Base-by-base conservation (phyloP, 331 rosid genomes). In the Malus hybrid region DNA sequence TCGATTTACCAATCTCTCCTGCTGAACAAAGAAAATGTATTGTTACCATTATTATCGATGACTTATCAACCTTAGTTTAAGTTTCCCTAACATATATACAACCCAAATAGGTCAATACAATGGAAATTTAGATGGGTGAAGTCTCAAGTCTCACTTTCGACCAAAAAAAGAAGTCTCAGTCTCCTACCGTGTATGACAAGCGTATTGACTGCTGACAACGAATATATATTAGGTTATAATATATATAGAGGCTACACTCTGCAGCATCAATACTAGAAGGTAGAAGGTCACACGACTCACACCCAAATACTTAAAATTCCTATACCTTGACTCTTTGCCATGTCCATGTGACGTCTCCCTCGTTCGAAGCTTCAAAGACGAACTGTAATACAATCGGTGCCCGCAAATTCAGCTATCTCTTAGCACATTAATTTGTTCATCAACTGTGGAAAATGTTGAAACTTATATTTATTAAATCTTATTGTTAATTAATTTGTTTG, bases 201-300 rank as follows among this genome's bases (percentile, higher is more conserved):
- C 81, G 78, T 80, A 64, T 82, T 81, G 85, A 86, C 86, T 79
- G 87, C 85, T 55, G 84, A 84, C 67, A 77, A 71, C 42, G 46
- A 79, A 71, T 71, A 71, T 54, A 10, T 7, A 4, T 12, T 50
- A 11, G 56, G 15, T 16, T 12, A 54, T n/a, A 54, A 32, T 71
- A 29, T 70, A n/a, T 19, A 56, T 52, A 5, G 3, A 19, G 16
- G 44, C 66, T 12, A n/a, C 68, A 63, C 39, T 36, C 4, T n/a
- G 44, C 52, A n/a, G 3, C 19, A 16, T 32, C 19, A 12, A 22
- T 20, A 22, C 76, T 22, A 22, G 24, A 22, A 22, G 24, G 24
- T 34, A 57, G 68, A 62, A 63, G 29, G 39, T n/a, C 67, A 22
- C 24, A 50, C 61, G 18, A 1, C 11, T 61, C 65, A 22, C 48